Evolutionary conservation across 495 filamentous ascomycete species (phyloP).

Genomic region (Daldinia loculata): DNA sequence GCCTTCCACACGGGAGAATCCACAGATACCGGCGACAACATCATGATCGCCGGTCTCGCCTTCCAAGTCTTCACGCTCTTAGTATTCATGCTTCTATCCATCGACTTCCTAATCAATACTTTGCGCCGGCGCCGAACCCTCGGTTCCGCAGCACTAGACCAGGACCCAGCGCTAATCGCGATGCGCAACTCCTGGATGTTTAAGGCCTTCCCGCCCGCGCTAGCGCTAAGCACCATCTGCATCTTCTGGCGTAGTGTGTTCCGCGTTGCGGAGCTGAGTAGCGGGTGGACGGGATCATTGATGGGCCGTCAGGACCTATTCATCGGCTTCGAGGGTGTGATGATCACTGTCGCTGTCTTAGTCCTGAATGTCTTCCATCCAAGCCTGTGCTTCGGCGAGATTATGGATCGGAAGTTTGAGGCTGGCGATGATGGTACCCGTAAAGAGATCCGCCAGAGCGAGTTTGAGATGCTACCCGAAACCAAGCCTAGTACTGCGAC

Average conservation of each 20-base stretch:
- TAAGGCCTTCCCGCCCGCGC: conserved; percentile 50
- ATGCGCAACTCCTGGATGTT: conserved; percentile 48
- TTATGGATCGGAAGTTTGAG: conserved; percentile 22
- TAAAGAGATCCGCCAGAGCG: not conserved
- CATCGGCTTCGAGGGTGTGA: conserved; percentile 75
- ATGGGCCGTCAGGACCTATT: conserved; percentile 69
- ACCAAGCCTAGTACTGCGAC: conserved; percentile 26
- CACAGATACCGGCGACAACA: conserved; percentile 60
- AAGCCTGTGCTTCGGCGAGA: conserved; percentile 56
- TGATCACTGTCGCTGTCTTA: conserved; percentile 68
- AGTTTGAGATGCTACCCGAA: conserved; percentile 21
- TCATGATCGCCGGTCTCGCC: conserved; percentile 72
- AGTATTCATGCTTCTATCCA: conserved; percentile 54
- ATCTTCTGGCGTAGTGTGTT: conserved; percentile 71
- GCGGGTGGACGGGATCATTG: conserved; percentile 67
- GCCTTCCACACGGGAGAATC: conserved; percentile 50
- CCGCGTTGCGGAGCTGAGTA: conserved; percentile 69
- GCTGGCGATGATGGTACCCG: not conserved
- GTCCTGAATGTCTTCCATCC: conserved; percentile 69
- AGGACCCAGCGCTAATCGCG: conserved; percentile 24
- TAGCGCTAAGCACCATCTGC: conserved; percentile 61
- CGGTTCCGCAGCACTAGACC: not conserved
- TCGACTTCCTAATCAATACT: conserved; percentile 55
- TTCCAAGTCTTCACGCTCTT: conserved; percentile 64
- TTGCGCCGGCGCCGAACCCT: conserved; percentile 19